These are phyloP conservation scores for Chalciporus sp. DNA, from an alignment of 1,284 basidiomycete genomes.

Conservation along the genomic window DNA sequence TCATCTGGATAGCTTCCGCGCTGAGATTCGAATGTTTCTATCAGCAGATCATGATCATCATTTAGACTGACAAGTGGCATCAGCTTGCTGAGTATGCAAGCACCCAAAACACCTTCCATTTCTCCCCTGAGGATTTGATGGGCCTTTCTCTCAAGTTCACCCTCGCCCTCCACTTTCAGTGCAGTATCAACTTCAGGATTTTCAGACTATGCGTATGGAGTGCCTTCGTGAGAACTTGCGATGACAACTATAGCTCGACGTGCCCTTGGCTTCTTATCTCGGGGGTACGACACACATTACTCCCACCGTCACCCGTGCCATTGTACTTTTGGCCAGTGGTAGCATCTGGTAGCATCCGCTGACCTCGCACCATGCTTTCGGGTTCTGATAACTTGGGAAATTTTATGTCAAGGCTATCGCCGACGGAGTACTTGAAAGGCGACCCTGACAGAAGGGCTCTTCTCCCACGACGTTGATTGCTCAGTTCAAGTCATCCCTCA, in stretches of 20 bases:
- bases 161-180: background rate
- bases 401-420: no score
- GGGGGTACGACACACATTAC: no score
- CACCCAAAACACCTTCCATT: no score
- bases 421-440: constrained; percentile 12
- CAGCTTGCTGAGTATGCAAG: no score
- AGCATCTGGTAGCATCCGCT: constrained; percentile 7
- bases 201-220: background rate
- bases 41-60: no score
- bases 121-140: no score
- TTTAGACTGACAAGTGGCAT: no score
- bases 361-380: constrained; percentile 11
- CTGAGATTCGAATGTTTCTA: no score
- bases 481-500: background rate
- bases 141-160: background rate
- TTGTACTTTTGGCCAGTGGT: background rate
- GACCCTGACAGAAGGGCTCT: background rate
- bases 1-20: no score
- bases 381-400: constrained; percentile 12
- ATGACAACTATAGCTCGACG: constrained; percentile 6
- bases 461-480: background rate
- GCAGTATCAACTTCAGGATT: no score
- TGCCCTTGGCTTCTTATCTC: constrained; percentile 8
- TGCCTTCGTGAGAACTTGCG: background rate
- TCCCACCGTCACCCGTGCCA: no score